Conservation (phyloP, 2,329 filamentous ascomycete species). For the Sarocladium kiliense region DNA sequence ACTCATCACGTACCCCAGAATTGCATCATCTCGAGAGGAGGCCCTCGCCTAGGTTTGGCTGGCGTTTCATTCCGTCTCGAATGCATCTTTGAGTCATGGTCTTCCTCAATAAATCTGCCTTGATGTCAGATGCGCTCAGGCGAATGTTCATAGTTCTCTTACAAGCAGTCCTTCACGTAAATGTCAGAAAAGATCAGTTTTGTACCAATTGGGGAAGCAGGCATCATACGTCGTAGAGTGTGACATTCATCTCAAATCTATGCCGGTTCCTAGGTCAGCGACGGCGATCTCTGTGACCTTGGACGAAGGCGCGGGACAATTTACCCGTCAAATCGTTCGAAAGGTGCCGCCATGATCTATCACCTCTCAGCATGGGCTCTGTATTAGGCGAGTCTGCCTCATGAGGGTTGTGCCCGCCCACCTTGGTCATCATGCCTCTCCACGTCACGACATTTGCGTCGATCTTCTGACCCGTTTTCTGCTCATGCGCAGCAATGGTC, state of each 20-base stretch:
- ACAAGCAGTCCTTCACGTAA: slow-evolving; percentile 46
- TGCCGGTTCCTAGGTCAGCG: neutral
- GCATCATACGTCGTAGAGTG: slow-evolving; percentile 70
- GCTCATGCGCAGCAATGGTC: slow-evolving; percentile 69
- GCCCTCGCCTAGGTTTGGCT: slow-evolving; percentile 28
- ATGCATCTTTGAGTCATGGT: slow-evolving; percentile 66
- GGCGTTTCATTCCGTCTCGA: slow-evolving; percentile 50
- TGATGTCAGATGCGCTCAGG: neutral
- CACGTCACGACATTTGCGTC: slow-evolving; percentile 83
- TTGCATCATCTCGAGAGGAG: slow-evolving; percentile 74
- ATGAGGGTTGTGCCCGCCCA: slow-evolving; percentile 25
- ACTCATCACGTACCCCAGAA: slow-evolving; percentile 67
- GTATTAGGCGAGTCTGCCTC: neutral
- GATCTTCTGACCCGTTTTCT: slow-evolving; percentile 58
- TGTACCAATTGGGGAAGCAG: neutral
- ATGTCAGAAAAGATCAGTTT: neutral
- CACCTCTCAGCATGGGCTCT: slow-evolving; percentile 8
- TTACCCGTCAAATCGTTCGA: slow-evolving; percentile 74
- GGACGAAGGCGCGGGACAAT: slow-evolving; percentile 16
- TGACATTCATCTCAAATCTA: slow-evolving; percentile 95
- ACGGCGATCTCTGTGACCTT: no score
- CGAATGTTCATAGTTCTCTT: no score
- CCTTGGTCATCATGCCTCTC: slow-evolving; percentile 99
- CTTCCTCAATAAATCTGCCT: slow-evolving; percentile 84
- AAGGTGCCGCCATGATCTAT: slow-evolving; percentile 81